Base-by-base conservation (phyloP, 2,329 filamentous ascomycete species). In the Ceratocystis diversiconidia region DNA sequence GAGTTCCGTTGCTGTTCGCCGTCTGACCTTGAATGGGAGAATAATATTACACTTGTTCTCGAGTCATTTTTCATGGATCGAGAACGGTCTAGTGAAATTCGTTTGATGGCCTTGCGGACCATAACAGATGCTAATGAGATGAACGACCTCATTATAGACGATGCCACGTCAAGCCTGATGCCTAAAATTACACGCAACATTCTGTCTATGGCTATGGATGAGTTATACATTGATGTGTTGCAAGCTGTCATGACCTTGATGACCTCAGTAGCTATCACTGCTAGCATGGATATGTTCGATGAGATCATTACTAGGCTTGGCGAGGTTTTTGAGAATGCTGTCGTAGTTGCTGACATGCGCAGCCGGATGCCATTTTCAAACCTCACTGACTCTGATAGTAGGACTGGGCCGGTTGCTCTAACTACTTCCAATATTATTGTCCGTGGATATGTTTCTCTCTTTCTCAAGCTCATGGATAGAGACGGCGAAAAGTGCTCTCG, bases 1-100 rank as follows among this genome's bases (percentile, higher is more conserved):
- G 83, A 88, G 64, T 86, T 87, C 69, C 79, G 86, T 59, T 85
- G 84, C 70, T 88, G 88, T 70, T 87, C 86, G 57, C 88, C 88
- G 1, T 88, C 87, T 0, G 86, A 89, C 70, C 74, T 79, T 60
- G 77, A 82, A 44, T 91, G 87, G 88, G 80, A 87, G 68, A 75
- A 79, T 1, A 87, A 89, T 63, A 77, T 87, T 64, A 75, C 76
- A 17, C 75, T 83, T 30, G 79, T 90, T 1, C 73, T 89, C 17
- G 77, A 81, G 22, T 80, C 80, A 0, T 86, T 90, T 71, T 85
- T 88, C 70, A 79, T 80, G 52, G 83, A 89, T 70, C 79, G 78
- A 41, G 76, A 74, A 10, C 82, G 86, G 55, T 84, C 85, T 12
- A 80, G 83, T 1, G 75, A 81, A 63, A 82, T 88, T 63, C 82